phyloP scores from a whole-genome alignment of 192 early-diverging fungal genomes.

The Oehlia diaphana region DNA sequence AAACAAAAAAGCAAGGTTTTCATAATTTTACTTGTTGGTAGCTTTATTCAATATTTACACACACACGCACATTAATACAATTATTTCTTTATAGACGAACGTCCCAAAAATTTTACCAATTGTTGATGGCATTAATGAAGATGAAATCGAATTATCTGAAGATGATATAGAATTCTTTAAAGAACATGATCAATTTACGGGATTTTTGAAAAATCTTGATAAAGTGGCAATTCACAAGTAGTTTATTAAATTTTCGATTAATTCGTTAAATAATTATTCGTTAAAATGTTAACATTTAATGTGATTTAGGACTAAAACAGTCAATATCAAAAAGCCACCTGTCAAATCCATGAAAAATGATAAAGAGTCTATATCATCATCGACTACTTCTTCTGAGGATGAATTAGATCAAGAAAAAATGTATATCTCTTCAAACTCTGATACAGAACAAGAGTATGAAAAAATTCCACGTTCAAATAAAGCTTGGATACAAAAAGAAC shows the following conservation, averaged over 20 bases:
- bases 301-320: neutral
- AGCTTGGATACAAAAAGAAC: conserved; percentile 58
- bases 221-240: conserved; percentile 64
- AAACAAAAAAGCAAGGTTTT: too few relatives aligned
- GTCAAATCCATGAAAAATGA: neutral
- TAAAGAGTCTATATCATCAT: neutral
- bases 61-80: too few relatives aligned
- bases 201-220: conserved; percentile 68
- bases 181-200: conserved; percentile 59
- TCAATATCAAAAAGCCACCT: neutral
- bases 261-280: too few relatives aligned
- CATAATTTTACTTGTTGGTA: too few relatives aligned
- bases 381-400: conserved; percentile 42
- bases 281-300: too few relatives aligned
- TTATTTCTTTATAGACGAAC: conserved; percentile 30
- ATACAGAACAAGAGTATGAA: conserved; percentile 71
- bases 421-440: conserved; percentile 35
- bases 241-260: conserved; percentile 45
- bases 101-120: conserved; percentile 44
- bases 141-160: conserved; percentile 55
- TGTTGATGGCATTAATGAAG: conserved; percentile 57
- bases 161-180: conserved; percentile 74
- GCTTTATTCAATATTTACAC: too few relatives aligned
- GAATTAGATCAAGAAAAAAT: conserved; percentile 32
- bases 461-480: conserved; percentile 50